Evolutionary conservation across 169 alveolate species (phyloP).

Genomic region (Cyclospora cayetanensis): DNA sequence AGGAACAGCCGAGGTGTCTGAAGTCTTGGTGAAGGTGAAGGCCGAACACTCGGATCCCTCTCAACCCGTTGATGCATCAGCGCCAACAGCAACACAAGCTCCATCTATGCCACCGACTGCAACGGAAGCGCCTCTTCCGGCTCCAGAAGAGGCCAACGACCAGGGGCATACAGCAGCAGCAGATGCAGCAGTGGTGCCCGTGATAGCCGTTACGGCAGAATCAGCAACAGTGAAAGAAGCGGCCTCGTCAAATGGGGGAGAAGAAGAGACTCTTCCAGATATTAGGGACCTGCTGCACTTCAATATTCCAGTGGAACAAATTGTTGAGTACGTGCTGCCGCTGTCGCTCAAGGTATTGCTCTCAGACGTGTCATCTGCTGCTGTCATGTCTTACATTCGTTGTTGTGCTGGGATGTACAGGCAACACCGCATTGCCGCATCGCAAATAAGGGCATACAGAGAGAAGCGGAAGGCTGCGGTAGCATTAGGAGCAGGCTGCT

Average conservation of each 20-base stretch:
- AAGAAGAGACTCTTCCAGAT: slow-evolving; percentile 25
- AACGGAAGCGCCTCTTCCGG: neutral
- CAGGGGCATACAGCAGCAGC: neutral
- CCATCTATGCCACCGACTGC: neutral
- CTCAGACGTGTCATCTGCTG: neutral
- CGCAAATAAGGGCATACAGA: slow-evolving; percentile 39
- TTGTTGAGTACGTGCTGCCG: slow-evolving; percentile 6
- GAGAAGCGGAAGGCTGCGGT: slow-evolving; percentile 18
- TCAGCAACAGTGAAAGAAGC: neutral
- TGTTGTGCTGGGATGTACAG: slow-evolving; percentile 4
- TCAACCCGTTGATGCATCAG: neutral
- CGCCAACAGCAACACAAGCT: neutral
- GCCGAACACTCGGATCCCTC: neutral
- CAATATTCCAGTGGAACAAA: slow-evolving; percentile 21
- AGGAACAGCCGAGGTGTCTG: neutral
- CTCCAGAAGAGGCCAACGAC: neutral
- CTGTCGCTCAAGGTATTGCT: neutral
- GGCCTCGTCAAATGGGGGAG: neutral
- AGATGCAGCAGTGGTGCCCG: neutral
- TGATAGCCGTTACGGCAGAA: neutral
- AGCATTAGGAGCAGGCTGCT: neutral
- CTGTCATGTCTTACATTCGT: too few relatives aligned
- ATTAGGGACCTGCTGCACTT: slow-evolving; percentile 24
- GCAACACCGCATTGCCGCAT: slow-evolving; percentile 48
- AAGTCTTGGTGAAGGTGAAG: neutral